Percentiles rank a stretch among this genome's conserved stretches.
These are phyloP conservation scores for Epichloe sibirici DNA, from an alignment of 2,329 filamentous ascomycete genomes.

Conservation along the genomic window DNA sequence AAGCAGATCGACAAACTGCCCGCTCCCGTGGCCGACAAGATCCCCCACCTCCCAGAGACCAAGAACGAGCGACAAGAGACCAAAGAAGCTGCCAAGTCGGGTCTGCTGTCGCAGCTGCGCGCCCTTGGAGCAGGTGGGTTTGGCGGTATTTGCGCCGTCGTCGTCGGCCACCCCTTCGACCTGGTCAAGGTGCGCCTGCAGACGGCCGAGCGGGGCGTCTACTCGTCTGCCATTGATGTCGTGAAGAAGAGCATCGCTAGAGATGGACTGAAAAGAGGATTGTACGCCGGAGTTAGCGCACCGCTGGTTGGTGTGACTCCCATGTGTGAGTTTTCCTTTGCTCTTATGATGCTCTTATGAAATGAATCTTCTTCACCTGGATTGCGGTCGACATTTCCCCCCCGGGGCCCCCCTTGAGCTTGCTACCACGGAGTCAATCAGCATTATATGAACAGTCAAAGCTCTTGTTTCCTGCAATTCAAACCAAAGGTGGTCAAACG, in stretches of 20 bases:
- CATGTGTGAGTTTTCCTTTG: slow-evolving; percentile 65
- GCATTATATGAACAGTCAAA: too few relatives aligned
- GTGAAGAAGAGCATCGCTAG: slow-evolving; percentile 78
- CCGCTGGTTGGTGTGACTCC: slow-evolving; percentile 92
- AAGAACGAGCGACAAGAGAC: slow-evolving; percentile 26
- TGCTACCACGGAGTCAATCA: too few relatives aligned
- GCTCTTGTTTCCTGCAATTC: too few relatives aligned
- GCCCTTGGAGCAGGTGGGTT: slow-evolving; percentile 84
- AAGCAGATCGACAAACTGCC: slow-evolving; percentile 9
- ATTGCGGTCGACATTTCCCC: too few relatives aligned
- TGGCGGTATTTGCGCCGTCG: slow-evolving; percentile 83
- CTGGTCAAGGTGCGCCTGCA: slow-evolving; percentile 95
- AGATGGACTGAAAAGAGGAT: slow-evolving; percentile 66
- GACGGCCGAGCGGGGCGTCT: slow-evolving; percentile 88
- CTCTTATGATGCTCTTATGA: not conserved
- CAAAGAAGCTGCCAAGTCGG: slow-evolving; percentile 24
- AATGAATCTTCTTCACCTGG: not conserved
- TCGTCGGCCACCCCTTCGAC: slow-evolving; percentile 95
- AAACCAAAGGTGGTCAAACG: not conserved
- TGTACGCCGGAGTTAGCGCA: slow-evolving; percentile 95
- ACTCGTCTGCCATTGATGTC: slow-evolving; percentile 81
- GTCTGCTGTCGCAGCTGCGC: slow-evolving; percentile 46
- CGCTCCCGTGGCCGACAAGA: slow-evolving; percentile 27
- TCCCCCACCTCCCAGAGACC: slow-evolving; percentile 32
- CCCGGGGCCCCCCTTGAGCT: too few relatives aligned